These are phyloP conservation scores for Geosmithia morbida DNA, from an alignment of 2,329 filamentous ascomycete species.

Conservation along the genomic window DNA sequence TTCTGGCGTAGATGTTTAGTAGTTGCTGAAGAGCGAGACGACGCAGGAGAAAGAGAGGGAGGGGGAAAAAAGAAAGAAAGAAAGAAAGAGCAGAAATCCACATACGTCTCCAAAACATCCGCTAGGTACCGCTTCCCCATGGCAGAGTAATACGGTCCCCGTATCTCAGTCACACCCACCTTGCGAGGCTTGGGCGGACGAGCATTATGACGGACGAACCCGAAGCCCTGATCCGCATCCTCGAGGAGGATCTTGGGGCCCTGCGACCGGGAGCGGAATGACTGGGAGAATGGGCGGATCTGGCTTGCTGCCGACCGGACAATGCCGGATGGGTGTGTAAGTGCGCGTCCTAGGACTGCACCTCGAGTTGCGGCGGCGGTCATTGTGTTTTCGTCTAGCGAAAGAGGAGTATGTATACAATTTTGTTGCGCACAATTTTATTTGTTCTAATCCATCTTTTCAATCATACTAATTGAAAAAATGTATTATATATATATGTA, in stretches of 20 bases:
- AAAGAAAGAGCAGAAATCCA: constrained; percentile 4
- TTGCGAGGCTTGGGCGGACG: constrained; percentile 30
- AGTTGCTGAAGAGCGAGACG: too few relatives aligned
- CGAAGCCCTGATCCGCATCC: constrained; percentile 29
- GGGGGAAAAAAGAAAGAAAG: neutral
- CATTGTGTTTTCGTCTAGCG: too few relatives aligned
- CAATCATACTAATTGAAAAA: too few relatives aligned
- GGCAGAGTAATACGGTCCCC: constrained; percentile 38
- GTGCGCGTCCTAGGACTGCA: neutral
- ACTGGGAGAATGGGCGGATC: neutral
- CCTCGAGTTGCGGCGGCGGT: neutral
- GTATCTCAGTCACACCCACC: constrained; percentile 37
- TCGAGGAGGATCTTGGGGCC: constrained; percentile 23
- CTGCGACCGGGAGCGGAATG: neutral
- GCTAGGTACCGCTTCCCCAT: constrained; percentile 37
- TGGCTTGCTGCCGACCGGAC: neutral
- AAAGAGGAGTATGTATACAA: too few relatives aligned
- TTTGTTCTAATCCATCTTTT: too few relatives aligned
- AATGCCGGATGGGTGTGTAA: neutral
- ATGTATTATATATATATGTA: too few relatives aligned
- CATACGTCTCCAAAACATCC: constrained; percentile 35
- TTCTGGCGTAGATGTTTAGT: constrained; percentile 17
- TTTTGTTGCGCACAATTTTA: too few relatives aligned
- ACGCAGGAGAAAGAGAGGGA: too few relatives aligned
- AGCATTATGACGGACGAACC: constrained; percentile 33